phyloP scores from a whole-genome alignment of 169 alveolate genomes.

The Cryptosporidium sp. region DNA sequence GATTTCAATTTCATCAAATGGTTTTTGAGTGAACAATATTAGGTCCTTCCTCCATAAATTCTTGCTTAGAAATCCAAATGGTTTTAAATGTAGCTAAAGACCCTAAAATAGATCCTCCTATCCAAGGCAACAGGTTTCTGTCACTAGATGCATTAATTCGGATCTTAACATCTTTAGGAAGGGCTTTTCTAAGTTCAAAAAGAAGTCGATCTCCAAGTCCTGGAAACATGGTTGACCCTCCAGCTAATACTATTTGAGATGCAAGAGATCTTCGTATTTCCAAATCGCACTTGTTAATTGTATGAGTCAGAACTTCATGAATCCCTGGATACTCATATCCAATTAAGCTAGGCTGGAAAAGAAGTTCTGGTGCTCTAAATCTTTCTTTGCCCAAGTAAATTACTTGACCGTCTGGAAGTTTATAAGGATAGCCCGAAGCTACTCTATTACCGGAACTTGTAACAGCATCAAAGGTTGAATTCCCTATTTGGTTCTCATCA shows the following conservation, averaged over 20 bases:
- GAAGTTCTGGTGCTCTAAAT: constrained; percentile 88
- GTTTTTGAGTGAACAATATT: constrained; percentile 82
- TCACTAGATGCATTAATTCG: constrained; percentile 83
- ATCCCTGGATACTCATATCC: constrained; percentile 87
- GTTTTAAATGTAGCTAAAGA: constrained; percentile 86
- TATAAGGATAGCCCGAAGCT: constrained; percentile 79
- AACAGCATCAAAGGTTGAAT: constrained; percentile 48
- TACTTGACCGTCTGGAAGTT: constrained; percentile 88
- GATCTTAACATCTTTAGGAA: constrained; percentile 82
- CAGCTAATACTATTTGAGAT: constrained; percentile 85
- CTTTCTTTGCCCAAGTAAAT: constrained; percentile 85
- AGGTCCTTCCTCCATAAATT: constrained; percentile 87
- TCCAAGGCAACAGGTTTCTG: constrained; percentile 87
- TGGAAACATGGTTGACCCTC: constrained; percentile 88
- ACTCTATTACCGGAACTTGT: constrained; percentile 76
- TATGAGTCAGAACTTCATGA: constrained; percentile 84
- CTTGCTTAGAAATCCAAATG: constrained; percentile 89
- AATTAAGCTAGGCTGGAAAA: constrained; percentile 86
- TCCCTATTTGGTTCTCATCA: constrained; percentile 66
- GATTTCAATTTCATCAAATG: constrained; percentile 74
- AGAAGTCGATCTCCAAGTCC: constrained; percentile 89
- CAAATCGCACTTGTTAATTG: constrained; percentile 87
- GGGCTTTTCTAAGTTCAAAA: constrained; percentile 85
- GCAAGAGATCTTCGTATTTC: constrained; percentile 86
- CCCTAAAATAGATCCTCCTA: constrained; percentile 90